Evolutionary conservation across 441 rosid species (phyloP), one percentile per base, ranked within the genome.

Genomic region (Isatis lusitanica): DNA sequence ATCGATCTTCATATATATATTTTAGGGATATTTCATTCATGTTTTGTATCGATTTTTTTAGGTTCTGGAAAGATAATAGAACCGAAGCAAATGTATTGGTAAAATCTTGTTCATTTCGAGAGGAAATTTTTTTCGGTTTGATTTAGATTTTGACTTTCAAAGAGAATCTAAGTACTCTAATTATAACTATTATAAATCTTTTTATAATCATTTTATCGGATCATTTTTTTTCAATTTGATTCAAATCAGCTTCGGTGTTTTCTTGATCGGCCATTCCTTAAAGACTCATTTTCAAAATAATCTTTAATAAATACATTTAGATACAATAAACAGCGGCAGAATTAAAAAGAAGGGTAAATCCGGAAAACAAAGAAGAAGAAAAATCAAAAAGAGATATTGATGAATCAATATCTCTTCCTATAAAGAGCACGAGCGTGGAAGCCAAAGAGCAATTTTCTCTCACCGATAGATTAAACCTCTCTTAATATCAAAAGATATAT

Each of bases 391-490:
- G 43, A 50, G 4, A 3, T 31, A 51, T 21, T 13, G 36, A 50
- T 13, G 36, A 50, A 66, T 7, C 12, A 39, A 48, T 40, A 10
- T 21, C 16, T 11, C 35, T 40, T 3, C 28, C 51, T 66, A 66
- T 51, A 50, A 51, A 51, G 24, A 66, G 38, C 70, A 66, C 35
- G 60, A 51, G 70, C 60, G 60, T 66, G 70, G 70, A 66, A 50
- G 70, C 70, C 24, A 50, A 24, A 66, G 48, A 66, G 38, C 70
- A 66, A 51, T 50, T 50, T 66, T 66, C 70, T 65, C 59, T 16
- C 18, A 50, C 60, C 70, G 36, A 36, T 50, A 50, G 26, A 57
- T 18, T 6, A 56, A 65, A 44, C 38, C 55, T 18, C 60, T 50
- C 33, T 51, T 51, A 24, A 5, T 65, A 48, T 66, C 70, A 66